Percentiles rank a stretch among this genome's conserved stretches.
These are phyloP conservation scores for Grammothele lineata DNA, from an alignment of 768 basidiomycete species.

Conservation along the genomic window DNA sequence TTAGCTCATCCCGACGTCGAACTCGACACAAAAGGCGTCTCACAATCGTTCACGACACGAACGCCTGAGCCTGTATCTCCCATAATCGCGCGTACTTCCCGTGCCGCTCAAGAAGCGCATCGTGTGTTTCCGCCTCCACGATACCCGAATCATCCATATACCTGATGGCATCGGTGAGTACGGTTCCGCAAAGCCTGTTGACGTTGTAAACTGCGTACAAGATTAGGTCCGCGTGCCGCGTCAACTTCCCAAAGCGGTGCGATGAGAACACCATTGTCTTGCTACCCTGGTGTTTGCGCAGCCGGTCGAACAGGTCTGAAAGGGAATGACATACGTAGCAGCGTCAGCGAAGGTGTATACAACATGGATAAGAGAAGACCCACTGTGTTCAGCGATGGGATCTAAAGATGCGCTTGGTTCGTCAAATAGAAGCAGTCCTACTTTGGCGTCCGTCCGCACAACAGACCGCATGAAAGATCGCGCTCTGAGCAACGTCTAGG, in stretches of 20 bases:
- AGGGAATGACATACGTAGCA: background rate
- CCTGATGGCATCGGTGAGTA: slow-evolving; percentile 30
- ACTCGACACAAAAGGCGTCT: no score
- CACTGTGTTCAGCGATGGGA: slow-evolving; percentile 70
- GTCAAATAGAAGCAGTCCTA: slow-evolving; percentile 21
- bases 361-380: background rate
- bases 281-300: slow-evolving; percentile 62
- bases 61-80: slow-evolving; percentile 67
- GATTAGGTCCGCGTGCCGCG: slow-evolving; percentile 69
- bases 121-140: slow-evolving; percentile 65
- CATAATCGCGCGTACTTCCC: slow-evolving; percentile 72
- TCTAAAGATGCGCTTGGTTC: slow-evolving; percentile 25
- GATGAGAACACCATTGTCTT: slow-evolving; percentile 86
- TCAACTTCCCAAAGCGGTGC: slow-evolving; percentile 68
- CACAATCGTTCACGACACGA: slow-evolving; percentile 28
- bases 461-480: slow-evolving; percentile 23
- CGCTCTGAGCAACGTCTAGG: slow-evolving; percentile 5
- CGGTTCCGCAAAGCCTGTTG: background rate
- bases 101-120: slow-evolving; percentile 42
- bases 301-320: slow-evolving; percentile 62
- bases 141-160: slow-evolving; percentile 65
- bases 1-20: no score
- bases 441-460: slow-evolving; percentile 14
- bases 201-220: background rate
- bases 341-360: slow-evolving; percentile 7